A percentile compares a stretch with the other conserved stretches of the same genome.
Conservation (phyloP, 306 rosid genomes). For the Quercus aquifolioides region DNA sequence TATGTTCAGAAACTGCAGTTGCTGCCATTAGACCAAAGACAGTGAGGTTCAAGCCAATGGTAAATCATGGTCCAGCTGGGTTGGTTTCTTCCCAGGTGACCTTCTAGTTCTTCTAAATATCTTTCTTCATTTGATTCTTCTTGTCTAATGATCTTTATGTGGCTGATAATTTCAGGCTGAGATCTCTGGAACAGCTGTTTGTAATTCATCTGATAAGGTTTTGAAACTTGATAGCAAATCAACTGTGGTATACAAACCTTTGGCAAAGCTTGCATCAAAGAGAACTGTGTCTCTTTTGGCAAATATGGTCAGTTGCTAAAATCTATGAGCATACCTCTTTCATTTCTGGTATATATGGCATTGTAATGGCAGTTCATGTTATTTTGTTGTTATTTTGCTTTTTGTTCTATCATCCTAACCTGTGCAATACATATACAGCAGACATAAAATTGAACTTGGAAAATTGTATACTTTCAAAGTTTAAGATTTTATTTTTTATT, state of each 20-base stretch:
- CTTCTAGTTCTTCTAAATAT: constrained; percentile 11
- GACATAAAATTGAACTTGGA: neutral
- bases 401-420: neutral
- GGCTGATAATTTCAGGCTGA: constrained; percentile 46
- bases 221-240: constrained; percentile 45
- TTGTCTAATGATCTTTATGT: constrained; percentile 21
- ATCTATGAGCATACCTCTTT: neutral
- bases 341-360: neutral
- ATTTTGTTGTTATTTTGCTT: neutral
- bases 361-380: neutral
- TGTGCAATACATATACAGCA: neutral
- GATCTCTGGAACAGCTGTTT: constrained; percentile 33
- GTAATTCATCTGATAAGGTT: constrained; percentile 40
- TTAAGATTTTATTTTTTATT: neutral
- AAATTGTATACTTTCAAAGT: neutral
- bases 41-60: constrained; percentile 69
- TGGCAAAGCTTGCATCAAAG: constrained; percentile 77
- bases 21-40: constrained; percentile 94
- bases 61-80: constrained; percentile 34
- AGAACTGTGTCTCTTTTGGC: constrained; percentile 82
- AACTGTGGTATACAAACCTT: constrained; percentile 70
- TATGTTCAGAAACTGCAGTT: constrained; percentile 56
- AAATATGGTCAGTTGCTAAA: constrained; percentile 57
- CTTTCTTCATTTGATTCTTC: constrained; percentile 17
- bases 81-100: constrained; percentile 65